Evolutionary conservation across 345 rosid genomes (phyloP), one percentile per base, ranked within the genome.

Genomic region (Microthlaspi erraticum): DNA sequence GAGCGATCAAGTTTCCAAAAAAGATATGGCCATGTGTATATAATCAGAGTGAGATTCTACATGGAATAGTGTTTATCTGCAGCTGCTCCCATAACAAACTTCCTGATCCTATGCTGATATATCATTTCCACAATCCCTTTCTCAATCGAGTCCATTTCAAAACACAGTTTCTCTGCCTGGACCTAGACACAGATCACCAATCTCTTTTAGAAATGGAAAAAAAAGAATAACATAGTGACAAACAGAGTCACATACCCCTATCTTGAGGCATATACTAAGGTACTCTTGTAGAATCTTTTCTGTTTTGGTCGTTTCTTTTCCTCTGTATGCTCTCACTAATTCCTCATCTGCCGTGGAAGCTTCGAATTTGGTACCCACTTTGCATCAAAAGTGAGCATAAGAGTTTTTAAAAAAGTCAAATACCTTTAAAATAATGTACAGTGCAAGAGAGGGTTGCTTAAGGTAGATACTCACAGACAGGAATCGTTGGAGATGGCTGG

Each of bases 81-180:
- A 65, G 96, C 96, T 50, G 90, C 93, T 79, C 96, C 96, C 93
- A 92, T 90, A 5, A 88, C 94, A 66, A 92, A 84, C 82, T 85
- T 82, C 76, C 73, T 80, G 38, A 92, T 85, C 49, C 83, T 77
- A 68, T 82, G 60, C 51, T 17, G 46, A n/a, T 78, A 58, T 50
- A 92, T 81, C 10, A 80, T 77, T 55, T 86, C 81, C 57, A 90
- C 68, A 60, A 90, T 83, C 29, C 98, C 96, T 76, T 85, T 80
- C 77, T 92, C 96, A 9, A 85, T 41, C 51, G 77, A 71, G 26
- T 78, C 84, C 71, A 59, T 79, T 59, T 84, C 91, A 16, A 60
- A 45, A 56, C 44, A 68, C 20, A 74, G 70, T 56, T 80, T 87
- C 81, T 92, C 95, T 67, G 93, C 89, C 44, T 62, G 79, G 8